phyloP scores from a whole-genome alignment of 2,329 filamentous ascomycete genomes.

The Neopestalotiopsis sp. region DNA sequence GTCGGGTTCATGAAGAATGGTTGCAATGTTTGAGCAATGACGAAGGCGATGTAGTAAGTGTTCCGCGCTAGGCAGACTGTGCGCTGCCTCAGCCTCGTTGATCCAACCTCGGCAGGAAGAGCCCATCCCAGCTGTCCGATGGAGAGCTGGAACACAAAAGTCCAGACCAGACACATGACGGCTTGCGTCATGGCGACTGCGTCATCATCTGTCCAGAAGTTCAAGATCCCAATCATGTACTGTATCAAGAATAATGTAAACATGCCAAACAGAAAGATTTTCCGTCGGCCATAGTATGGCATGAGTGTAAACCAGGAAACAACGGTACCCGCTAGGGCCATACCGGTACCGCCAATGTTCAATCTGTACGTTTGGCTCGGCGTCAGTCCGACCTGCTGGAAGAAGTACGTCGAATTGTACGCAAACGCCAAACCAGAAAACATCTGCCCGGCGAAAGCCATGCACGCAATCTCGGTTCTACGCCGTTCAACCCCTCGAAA shows the following conservation, averaged over 20 bases:
- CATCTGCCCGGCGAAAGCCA: conserved; percentile 30
- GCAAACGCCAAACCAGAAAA: conserved; percentile 33
- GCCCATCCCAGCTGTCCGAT: conserved; percentile 18
- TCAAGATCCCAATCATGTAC: conserved; percentile 20
- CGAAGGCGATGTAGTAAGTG: conserved; percentile 18
- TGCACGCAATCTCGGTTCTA: conserved; percentile 37
- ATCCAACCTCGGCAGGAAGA: conserved; percentile 13
- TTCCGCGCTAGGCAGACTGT: conserved; percentile 17
- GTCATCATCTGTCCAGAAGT: conserved; percentile 15
- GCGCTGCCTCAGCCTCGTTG: conserved; percentile 13
- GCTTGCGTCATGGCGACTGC: conserved; percentile 15
- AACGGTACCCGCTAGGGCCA: conserved; percentile 19
- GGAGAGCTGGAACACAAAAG: conserved; percentile 19
- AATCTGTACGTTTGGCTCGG: conserved; percentile 21
- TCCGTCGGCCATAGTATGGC: conserved; percentile 20
- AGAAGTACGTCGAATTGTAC: conserved; percentile 34
- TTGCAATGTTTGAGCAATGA: conserved; percentile 15
- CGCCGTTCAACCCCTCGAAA: conserved; percentile 43
- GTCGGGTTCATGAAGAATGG: conserved; percentile 35
- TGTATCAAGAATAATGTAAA: conserved; percentile 20
- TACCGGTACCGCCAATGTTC: conserved; percentile 18
- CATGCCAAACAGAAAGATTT: conserved; percentile 22
- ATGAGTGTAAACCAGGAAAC: conserved; percentile 22
- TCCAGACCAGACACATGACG: conserved; percentile 15
- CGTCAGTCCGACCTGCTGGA: conserved; percentile 32